A percentile compares a stretch with the other conserved stretches of the same genome.
These are phyloP conservation scores for Boletus rubescentipes DNA, from an alignment of 768 basidiomycete species.

Conservation along the genomic window DNA sequence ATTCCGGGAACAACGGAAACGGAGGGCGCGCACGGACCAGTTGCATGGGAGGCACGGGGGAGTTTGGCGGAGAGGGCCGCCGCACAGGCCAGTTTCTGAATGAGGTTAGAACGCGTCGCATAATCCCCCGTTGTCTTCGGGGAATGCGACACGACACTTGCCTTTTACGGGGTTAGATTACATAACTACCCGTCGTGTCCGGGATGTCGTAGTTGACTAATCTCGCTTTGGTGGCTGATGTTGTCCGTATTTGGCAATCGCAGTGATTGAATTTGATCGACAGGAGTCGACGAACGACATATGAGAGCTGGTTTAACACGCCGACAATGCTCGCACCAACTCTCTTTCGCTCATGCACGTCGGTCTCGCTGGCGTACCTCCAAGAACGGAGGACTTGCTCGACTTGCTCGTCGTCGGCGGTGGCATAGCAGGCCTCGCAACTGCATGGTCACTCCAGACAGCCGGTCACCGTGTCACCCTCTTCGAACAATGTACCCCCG, in stretches of 20 bases:
- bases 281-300: not conserved
- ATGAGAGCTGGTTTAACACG: no score
- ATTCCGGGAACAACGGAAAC: not conserved
- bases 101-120: no score
- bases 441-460: conserved; percentile 50
- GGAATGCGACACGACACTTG: no score
- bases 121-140: not conserved
- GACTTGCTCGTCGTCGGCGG: conserved; percentile 27
- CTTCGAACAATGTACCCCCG: conserved; percentile 45
- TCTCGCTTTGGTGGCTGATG: no score
- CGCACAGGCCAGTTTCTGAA: no score
- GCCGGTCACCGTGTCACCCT: conserved; percentile 59
- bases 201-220: no score
- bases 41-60: conserved; percentile 66
- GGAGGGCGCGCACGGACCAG: conserved; percentile 3
- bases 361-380: conserved; percentile 3
- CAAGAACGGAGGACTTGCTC: conserved; percentile 15
- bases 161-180: no score
- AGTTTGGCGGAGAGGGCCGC: conserved; percentile 58
- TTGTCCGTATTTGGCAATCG: no score
- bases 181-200: no score
- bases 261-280: not conserved
- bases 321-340: no score
- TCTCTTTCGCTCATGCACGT: conserved; percentile 4
- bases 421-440: conserved; percentile 50